Conservation (phyloP, 2,329 filamentous ascomycete genomes). For the Boeremia exigua region DNA sequence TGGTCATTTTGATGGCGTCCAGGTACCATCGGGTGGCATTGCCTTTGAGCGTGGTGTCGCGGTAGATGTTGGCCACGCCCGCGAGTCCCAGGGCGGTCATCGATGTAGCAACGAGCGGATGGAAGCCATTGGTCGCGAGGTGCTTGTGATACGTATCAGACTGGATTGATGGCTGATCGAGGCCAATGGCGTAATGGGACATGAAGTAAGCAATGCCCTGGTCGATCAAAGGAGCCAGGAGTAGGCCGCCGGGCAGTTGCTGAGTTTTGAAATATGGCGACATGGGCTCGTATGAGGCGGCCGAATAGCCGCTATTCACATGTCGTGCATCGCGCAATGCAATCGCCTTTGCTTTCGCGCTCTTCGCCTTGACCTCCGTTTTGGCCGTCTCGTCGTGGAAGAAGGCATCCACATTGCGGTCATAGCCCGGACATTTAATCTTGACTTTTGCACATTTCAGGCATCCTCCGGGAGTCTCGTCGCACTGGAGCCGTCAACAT, state of each 20-base stretch:
- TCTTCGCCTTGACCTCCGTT: slow-evolving; percentile 35
- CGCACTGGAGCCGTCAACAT: slow-evolving; percentile 34
- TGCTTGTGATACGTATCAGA: slow-evolving; percentile 32
- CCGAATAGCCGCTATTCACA: not conserved
- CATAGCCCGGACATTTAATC: slow-evolving; percentile 41
- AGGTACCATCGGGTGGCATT: slow-evolving; percentile 42
- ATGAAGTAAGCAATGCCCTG: slow-evolving; percentile 46
- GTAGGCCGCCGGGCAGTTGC: slow-evolving; percentile 16
- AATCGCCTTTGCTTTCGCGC: slow-evolving; percentile 40
- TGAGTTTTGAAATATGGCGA: slow-evolving; percentile 6
- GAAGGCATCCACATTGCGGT: slow-evolving; percentile 34
- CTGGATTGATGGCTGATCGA: slow-evolving; percentile 37
- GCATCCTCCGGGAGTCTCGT: slow-evolving; percentile 37
- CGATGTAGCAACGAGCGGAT: slow-evolving; percentile 38
- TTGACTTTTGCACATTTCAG: slow-evolving; percentile 34
- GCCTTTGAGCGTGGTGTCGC: slow-evolving; percentile 31
- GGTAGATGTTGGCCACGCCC: slow-evolving; percentile 38
- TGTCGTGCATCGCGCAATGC: slow-evolving; percentile 27
- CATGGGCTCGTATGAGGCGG: not conserved
- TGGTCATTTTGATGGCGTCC: slow-evolving; percentile 41
- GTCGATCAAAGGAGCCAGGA: slow-evolving; percentile 35
- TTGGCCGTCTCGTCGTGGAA: slow-evolving; percentile 42
- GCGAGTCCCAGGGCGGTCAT: slow-evolving; percentile 47
- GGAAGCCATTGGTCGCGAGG: slow-evolving; percentile 39
- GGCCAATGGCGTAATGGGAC: slow-evolving; percentile 30